Conservation (phyloP, 1,284 basidiomycete genomes). For the Cryptococcus maquisensis region DNA sequence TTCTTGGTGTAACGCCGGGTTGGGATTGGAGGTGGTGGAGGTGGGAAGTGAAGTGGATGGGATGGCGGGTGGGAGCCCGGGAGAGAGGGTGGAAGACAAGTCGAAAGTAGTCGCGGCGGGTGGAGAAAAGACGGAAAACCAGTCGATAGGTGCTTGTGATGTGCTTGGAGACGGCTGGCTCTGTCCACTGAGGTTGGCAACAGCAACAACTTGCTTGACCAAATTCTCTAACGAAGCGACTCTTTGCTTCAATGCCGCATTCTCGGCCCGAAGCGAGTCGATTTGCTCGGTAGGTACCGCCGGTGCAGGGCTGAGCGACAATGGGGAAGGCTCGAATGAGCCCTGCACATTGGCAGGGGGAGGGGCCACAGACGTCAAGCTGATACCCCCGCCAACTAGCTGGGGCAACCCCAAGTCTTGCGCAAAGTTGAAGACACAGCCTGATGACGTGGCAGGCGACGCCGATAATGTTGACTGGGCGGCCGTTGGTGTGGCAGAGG, state of each 20-base stretch:
- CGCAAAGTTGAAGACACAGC: not conserved
- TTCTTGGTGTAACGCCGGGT: slow-evolving; percentile 4
- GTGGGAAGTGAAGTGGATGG: slow-evolving; percentile 11
- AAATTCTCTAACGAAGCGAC: slow-evolving; percentile 34
- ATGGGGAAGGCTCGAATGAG: slow-evolving; percentile 2
- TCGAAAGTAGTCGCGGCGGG: slow-evolving; percentile 1
- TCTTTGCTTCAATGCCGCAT: slow-evolving; percentile 31
- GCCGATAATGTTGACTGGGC: not conserved
- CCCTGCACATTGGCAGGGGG: slow-evolving; percentile 1
- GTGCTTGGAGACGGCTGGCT: not conserved
- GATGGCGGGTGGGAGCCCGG: slow-evolving; percentile 15
- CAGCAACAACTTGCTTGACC: slow-evolving; percentile 37
- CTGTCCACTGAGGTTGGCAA: slow-evolving; percentile 21
- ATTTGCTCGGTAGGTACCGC: not conserved
- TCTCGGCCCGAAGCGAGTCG: slow-evolving; percentile 17
- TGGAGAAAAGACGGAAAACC: not conserved
- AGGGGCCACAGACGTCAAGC: not conserved
- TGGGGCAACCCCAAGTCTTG: not conserved
- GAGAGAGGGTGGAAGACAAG: slow-evolving; percentile 28
- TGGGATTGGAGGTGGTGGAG: slow-evolving; percentile 3
- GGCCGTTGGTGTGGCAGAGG: not conserved
- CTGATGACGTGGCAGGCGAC: not conserved
- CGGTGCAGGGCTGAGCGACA: not conserved
- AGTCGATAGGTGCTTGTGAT: not conserved
- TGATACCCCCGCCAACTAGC: not conserved